Evolutionary conservation across 2,329 filamentous ascomycete genomes (phyloP).

Genomic region (Colletotrichum chlorophyti): DNA sequence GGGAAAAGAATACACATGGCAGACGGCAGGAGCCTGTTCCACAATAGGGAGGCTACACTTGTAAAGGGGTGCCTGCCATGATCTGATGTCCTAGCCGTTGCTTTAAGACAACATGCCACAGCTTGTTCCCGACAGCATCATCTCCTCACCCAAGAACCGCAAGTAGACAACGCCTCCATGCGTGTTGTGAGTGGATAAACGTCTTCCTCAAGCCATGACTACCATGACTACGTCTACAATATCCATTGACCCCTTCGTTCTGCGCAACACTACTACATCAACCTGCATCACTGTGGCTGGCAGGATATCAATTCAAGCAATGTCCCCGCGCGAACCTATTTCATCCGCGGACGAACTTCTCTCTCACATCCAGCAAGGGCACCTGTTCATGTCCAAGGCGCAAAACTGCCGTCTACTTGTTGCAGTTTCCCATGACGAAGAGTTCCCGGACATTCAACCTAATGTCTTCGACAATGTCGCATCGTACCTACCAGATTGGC

Average conservation of each 20-base stretch:
- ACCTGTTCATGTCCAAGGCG: background rate
- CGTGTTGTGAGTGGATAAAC: too few relatives aligned
- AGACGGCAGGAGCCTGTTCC: too few relatives aligned
- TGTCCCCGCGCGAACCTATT: background rate
- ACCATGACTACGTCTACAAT: conserved; percentile 7
- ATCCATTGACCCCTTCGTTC: background rate
- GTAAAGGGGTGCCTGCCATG: too few relatives aligned
- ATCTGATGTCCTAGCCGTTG: too few relatives aligned
- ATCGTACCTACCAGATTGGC: background rate
- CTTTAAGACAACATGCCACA: too few relatives aligned
- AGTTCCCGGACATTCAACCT: background rate
- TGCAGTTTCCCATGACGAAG: background rate
- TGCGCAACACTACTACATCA: background rate
- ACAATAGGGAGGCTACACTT: too few relatives aligned
- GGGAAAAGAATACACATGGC: background rate
- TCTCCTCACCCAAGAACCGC: too few relatives aligned
- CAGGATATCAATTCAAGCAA: conserved; percentile 7
- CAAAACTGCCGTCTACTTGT: background rate
- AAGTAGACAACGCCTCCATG: too few relatives aligned
- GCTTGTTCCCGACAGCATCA: too few relatives aligned
- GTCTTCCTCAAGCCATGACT: too few relatives aligned
- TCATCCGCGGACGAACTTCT: conserved; percentile 6
- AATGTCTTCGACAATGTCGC: background rate
- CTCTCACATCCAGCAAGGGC: background rate
- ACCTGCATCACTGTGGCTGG: background rate